Evolutionary conservation across 805 yeast species (phyloP).

Genomic region (Candida corydali): DNA sequence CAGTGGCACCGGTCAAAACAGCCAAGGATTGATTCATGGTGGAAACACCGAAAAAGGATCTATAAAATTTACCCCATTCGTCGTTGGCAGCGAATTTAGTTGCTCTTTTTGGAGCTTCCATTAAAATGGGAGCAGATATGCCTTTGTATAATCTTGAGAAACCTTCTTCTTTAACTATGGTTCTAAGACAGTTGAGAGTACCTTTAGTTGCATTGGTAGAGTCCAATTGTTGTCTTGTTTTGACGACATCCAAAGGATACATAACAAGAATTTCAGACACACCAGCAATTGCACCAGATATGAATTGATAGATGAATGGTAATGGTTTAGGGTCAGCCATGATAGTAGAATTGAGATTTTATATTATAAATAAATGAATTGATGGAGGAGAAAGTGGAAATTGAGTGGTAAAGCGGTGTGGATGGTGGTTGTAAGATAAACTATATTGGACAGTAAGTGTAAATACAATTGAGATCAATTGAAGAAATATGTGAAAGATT

Average conservation of each 20-base stretch:
- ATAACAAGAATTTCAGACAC: constrained; percentile 91
- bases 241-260: constrained; percentile 97
- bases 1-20: constrained; percentile 92
- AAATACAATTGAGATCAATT: too few relatives aligned
- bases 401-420: too few relatives aligned
- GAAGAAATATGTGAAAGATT: too few relatives aligned
- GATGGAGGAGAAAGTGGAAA: not conserved
- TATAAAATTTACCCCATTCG: constrained; percentile 88
- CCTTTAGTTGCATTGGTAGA: constrained; percentile 69
- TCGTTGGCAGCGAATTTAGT: constrained; percentile 98
- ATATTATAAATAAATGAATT: not conserved
- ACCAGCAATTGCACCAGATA: constrained; percentile 94
- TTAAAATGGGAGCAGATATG: constrained; percentile 90
- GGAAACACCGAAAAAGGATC: constrained; percentile 60
- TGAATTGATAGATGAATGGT: constrained; percentile 89
- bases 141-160: constrained; percentile 83
- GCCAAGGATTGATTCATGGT: constrained; percentile 79
- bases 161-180: constrained; percentile 86
- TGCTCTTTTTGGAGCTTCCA: constrained; percentile 99
- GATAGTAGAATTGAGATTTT: not conserved
- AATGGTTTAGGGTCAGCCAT: constrained; percentile 32
- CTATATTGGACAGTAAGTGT: too few relatives aligned
- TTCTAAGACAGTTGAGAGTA: constrained; percentile 76
- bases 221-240: constrained; percentile 87
- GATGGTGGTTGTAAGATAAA: too few relatives aligned